Evolutionary conservation across 2,329 filamentous ascomycete genomes (phyloP).

Genomic region (Sclerotinia spermophila): DNA sequence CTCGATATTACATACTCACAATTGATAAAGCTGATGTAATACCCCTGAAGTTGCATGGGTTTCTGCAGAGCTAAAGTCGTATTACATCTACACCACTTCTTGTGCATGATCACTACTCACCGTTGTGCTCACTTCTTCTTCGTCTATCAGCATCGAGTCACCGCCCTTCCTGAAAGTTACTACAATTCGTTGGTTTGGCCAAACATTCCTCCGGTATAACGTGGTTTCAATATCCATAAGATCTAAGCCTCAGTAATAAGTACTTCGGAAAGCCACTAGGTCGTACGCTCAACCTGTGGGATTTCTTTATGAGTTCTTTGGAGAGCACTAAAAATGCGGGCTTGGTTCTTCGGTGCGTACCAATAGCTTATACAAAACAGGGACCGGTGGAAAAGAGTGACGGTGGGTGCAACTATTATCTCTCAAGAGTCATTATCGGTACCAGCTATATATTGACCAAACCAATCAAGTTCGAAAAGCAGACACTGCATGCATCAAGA

Average conservation of each 20-base stretch:
- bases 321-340: background rate
- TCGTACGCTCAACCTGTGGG: background rate
- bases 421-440: background rate
- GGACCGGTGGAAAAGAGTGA: background rate
- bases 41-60: constrained; percentile 16
- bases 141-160: background rate
- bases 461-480: background rate
- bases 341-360: background rate
- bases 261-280: background rate
- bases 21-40: constrained; percentile 15
- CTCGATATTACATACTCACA: background rate
- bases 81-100: background rate
- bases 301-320: background rate
- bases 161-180: background rate
- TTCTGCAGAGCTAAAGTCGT: background rate
- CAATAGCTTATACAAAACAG: background rate
- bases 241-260: background rate
- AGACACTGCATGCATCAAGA: background rate
- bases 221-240: constrained; percentile 6
- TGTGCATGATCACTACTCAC: background rate
- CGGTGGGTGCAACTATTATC: background rate
- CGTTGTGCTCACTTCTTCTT: background rate
- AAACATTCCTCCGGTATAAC: background rate
- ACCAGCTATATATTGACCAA: background rate
- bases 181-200: background rate